phyloP scores from a whole-genome alignment of 495 filamentous ascomycete genomes.

The Aspergillus haitiensis region DNA sequence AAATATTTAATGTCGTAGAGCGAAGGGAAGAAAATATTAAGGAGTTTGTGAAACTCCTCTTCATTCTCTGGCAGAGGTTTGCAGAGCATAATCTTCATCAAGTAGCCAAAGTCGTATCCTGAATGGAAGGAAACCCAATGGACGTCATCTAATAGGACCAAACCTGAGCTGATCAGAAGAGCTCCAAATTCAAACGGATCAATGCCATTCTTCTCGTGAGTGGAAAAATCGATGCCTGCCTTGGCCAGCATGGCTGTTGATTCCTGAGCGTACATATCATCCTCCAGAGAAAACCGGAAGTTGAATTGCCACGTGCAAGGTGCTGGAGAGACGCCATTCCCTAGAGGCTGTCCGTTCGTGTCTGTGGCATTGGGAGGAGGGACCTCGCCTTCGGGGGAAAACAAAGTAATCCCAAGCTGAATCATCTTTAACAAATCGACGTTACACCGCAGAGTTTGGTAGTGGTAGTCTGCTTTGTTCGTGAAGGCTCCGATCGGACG shows the following conservation, averaged over 20 bases:
- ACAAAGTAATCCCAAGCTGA: conserved; percentile 91
- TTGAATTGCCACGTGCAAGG: conserved; percentile 99
- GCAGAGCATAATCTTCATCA: conserved; percentile 87
- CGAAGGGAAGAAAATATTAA: conserved; percentile 87
- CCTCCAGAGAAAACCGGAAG: conserved; percentile 90
- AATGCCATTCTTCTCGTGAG: conserved; percentile 85
- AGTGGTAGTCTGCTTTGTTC: conserved; percentile 95
- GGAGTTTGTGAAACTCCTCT: conserved; percentile 76
- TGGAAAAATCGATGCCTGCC: conserved; percentile 82
- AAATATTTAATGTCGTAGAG: conserved; percentile 97
- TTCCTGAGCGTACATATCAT: conserved; percentile 94
- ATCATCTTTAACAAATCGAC: conserved; percentile 97
- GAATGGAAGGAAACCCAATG: conserved; percentile 97
- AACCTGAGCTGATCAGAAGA: conserved; percentile 83
- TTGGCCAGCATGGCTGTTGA: conserved; percentile 86
- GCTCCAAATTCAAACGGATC: conserved; percentile 85
- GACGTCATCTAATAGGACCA: conserved; percentile 85
- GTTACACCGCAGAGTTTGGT: conserved; percentile 95
- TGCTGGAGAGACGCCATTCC: conserved; percentile 60
- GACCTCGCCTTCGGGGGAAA: conserved; percentile 81
- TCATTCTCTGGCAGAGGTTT: conserved; percentile 82
- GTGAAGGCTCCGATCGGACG: conserved; percentile 91
- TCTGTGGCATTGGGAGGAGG: conserved; percentile 68
- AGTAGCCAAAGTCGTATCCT: conserved; percentile 97
- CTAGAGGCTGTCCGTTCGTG: conserved; percentile 48